A percentile compares a stretch with the other conserved stretches of the same genome.
Conservation (phyloP, 495 filamentous ascomycete species). For the Penicillium odoratum region DNA sequence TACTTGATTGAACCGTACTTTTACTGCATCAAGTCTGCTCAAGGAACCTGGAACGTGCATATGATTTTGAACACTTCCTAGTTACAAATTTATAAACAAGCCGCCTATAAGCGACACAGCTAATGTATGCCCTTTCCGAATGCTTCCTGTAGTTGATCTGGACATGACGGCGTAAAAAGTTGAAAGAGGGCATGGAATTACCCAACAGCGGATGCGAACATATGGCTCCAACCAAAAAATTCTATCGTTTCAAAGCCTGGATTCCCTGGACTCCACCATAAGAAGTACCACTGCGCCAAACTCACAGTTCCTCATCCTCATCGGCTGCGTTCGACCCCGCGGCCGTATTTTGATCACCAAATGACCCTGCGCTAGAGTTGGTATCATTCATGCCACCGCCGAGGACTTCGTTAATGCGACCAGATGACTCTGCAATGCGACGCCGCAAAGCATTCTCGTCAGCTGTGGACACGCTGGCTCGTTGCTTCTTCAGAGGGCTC, state of each 20-base stretch:
- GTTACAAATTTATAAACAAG: constrained; percentile 15
- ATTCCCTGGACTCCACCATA: not conserved
- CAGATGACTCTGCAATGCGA: constrained; percentile 46
- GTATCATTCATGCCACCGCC: constrained; percentile 19
- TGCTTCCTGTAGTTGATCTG: constrained; percentile 26
- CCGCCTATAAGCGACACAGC: constrained; percentile 18
- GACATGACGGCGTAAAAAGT: constrained; percentile 30
- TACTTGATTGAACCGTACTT: too few relatives aligned
- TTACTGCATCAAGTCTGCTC: too few relatives aligned
- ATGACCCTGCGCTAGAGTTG: constrained; percentile 11
- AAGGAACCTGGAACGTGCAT: not conserved
- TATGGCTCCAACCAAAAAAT: not conserved
- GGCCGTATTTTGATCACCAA: constrained; percentile 19
- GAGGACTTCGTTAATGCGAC: constrained; percentile 38
- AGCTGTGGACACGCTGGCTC: constrained; percentile 65
- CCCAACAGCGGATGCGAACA: not conserved
- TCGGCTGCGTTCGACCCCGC: constrained; percentile 15
- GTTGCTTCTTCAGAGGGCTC: constrained; percentile 81
- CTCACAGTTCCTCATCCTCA: constrained; percentile 46
- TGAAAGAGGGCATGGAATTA: not conserved
- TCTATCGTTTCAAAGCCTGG: constrained; percentile 12
- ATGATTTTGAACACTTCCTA: not conserved
- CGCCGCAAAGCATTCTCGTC: constrained; percentile 56
- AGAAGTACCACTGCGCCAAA: not conserved
- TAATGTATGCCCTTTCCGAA: constrained; percentile 24